A percentile compares a stretch with the other conserved stretches of the same genome.
Evolutionary conservation across 805 yeast species (phyloP).

Genomic region (Kodamaea hsintzibuensis): DNA sequence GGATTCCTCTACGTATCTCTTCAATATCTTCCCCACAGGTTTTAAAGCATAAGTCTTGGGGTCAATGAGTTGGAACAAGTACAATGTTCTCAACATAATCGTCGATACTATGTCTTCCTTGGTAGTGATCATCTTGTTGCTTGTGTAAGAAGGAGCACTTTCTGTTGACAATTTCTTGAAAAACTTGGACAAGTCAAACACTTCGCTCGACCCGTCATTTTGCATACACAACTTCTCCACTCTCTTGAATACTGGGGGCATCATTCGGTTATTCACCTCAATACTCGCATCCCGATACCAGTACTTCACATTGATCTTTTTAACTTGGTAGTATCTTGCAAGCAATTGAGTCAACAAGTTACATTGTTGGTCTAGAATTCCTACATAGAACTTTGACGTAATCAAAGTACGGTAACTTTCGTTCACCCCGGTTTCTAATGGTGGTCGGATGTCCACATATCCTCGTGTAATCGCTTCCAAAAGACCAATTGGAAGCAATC

Average conservation of each 20-base stretch:
- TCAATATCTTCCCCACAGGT: constrained; percentile 53
- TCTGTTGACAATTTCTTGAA: constrained; percentile 20
- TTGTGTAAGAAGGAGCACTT: constrained; percentile 20
- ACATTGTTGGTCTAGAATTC: constrained; percentile 60
- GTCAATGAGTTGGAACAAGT: constrained; percentile 50
- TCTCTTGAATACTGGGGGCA: constrained; percentile 52
- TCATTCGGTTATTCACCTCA: constrained; percentile 51
- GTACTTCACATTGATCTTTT: constrained; percentile 53
- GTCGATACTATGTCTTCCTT: constrained; percentile 59
- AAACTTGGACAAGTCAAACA: constrained; percentile 28
- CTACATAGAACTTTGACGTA: constrained; percentile 43
- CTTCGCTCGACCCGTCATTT: constrained; percentile 13
- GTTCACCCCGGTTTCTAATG: constrained; percentile 62
- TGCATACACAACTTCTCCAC: constrained; percentile 24
- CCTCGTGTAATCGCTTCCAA: constrained; percentile 71
- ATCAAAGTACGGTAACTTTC: constrained; percentile 60
- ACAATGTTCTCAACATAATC: constrained; percentile 52
- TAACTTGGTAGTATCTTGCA: constrained; percentile 83
- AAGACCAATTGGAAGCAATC: constrained; percentile 63
- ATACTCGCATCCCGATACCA: constrained; percentile 52
- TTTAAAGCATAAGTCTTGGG: constrained; percentile 44
- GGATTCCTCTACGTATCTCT: constrained; percentile 21
- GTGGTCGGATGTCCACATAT: constrained; percentile 58
- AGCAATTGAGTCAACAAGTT: constrained; percentile 69
- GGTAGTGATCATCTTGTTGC: constrained; percentile 3